Percentiles rank a stretch among this genome's conserved stretches.
phyloP scores from a whole-genome alignment of 805 yeast species.

The Barnettozyma botsteinii region DNA sequence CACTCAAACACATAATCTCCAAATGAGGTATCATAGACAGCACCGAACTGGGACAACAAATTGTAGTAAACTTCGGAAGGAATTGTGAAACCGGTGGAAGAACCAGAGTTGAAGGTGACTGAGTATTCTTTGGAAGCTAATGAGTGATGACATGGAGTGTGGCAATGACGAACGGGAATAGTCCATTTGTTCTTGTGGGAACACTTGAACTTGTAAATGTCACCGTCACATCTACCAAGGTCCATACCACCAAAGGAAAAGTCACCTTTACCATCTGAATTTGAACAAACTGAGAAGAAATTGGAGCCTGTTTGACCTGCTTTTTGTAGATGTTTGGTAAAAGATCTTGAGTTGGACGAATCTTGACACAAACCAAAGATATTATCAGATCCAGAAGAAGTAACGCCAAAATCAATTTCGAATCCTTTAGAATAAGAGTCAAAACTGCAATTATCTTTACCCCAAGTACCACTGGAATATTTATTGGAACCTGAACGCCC shows the following conservation, averaged over 20 bases:
- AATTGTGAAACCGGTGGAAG: slow-evolving; percentile 14
- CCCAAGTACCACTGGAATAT: background rate
- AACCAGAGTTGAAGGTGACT: slow-evolving; percentile 16
- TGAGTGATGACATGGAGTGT: slow-evolving; percentile 13
- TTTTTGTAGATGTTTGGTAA: background rate
- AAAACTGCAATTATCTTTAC: background rate
- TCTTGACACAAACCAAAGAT: background rate
- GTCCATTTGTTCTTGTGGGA: slow-evolving; percentile 13
- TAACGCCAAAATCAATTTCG: background rate
- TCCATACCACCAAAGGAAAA: slow-evolving; percentile 49
- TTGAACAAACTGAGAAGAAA: background rate
- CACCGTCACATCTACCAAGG: slow-evolving; percentile 40
- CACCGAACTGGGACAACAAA: slow-evolving; percentile 11
- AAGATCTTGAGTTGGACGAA: background rate
- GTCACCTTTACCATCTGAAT: slow-evolving; percentile 9
- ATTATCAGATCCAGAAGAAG: background rate
- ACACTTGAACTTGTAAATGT: slow-evolving; percentile 20
- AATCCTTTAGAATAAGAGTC: background rate
- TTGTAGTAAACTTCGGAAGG: slow-evolving; percentile 13
- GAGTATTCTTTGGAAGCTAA: slow-evolving; percentile 11
- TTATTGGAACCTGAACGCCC: background rate
- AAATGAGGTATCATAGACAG: slow-evolving; percentile 10
- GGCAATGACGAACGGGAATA: slow-evolving; percentile 21
- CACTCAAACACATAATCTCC: slow-evolving; percentile 14
- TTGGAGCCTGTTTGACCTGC: background rate